Base-by-base conservation (phyloP, 495 filamentous ascomycete species). In the Penicillium egyptiacum region DNA sequence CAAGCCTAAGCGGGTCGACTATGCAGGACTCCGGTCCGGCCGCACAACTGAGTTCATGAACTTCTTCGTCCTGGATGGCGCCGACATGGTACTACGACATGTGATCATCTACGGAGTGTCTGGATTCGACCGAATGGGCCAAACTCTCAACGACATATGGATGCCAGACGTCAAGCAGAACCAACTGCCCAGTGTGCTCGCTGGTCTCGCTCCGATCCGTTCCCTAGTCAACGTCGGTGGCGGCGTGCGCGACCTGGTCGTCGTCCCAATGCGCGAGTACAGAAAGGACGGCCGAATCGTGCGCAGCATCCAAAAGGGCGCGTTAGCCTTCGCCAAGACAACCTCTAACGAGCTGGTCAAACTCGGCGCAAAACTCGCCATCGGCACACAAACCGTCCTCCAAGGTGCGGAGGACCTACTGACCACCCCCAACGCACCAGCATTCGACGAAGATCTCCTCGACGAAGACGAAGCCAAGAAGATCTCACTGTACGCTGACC, bases 11-110 rank as follows among this genome's bases (percentile, higher is more conserved):
- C 84, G 91, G 12, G 89, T 99, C 23, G 91, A 99, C 72, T 99
- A 98, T 65, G 88, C 85, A 0, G 91, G 92, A 10, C 82, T 99
- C 7, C 87, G 92, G n/a, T 96, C 95, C 5, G 95, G 95, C n/a
- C 92, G 90, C 56, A 99, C 95, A 2, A 96, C 90, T 1, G 95
- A 99, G 70, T 94, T 99, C 68, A 98, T 98, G 95, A 98, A 99
- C 73, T 96, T 99, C 70, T 82, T 97, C 61, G 89, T 94, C 41
- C 83, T 99, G 12, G 93, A 99, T 56, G 85, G 88, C 52, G 83
- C 92, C 2, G 86, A 94, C 56, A 88, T 99, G 82, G 83, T 90
- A 1, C 80, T 99, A 43, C 83, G 88, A 12, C 95, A 91, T 66
- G 87, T 88, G 35, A 96, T 98, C 56, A 83, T 97, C 23, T 97